Evolutionary conservation across 441 rosid species (phyloP).

Genomic region (Breynia disticha): DNA sequence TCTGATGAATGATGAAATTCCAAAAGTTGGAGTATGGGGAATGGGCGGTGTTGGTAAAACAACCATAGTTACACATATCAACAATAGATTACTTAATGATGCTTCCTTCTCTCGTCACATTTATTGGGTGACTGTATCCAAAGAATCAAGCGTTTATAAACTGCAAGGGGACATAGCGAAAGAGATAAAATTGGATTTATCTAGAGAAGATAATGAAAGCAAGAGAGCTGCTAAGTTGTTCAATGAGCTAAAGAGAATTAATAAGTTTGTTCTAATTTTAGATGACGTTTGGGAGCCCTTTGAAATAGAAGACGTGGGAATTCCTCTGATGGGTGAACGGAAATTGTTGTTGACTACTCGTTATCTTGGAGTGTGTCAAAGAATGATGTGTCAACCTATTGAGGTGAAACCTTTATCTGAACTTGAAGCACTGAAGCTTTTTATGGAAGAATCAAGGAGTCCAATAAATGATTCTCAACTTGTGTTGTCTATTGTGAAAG

Average conservation of each 20-base stretch:
- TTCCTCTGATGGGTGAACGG: background rate
- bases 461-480: background rate
- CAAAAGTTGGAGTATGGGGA: too few species aligned
- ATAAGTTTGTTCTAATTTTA: background rate
- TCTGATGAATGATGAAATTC: too few species aligned
- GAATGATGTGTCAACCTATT: background rate
- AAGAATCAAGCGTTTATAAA: background rate
- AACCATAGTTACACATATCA: too few species aligned
- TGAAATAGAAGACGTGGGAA: background rate
- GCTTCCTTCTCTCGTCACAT: too few species aligned
- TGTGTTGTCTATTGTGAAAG: background rate
- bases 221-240: background rate
- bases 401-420: constrained; percentile 4
- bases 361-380: background rate
- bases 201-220: background rate
- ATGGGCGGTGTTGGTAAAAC: too few species aligned
- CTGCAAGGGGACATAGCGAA: background rate
- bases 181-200: background rate
- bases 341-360: background rate
- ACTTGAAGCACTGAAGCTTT: constrained; percentile 6
- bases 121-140: too few species aligned
- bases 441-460: background rate
- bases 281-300: background rate
- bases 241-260: background rate
- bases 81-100: too few species aligned